Percentiles rank a stretch among this genome's conserved stretches.
These are phyloP conservation scores for Cadophora malorum DNA, from an alignment of 2,329 filamentous ascomycete species.

Conservation along the genomic window DNA sequence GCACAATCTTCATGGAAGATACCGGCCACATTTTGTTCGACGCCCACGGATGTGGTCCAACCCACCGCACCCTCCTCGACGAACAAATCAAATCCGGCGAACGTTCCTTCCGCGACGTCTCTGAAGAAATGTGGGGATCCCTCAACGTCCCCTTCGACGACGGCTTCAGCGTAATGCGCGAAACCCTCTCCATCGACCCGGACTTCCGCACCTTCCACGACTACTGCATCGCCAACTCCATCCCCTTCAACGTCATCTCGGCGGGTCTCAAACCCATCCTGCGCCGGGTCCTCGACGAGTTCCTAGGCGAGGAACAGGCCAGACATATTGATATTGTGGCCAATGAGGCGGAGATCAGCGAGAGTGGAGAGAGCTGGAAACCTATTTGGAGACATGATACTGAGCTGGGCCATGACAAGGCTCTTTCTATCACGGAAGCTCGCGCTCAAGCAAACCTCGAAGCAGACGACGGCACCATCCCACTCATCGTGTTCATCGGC, in stretches of 20 bases:
- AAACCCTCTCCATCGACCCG: constrained; percentile 66
- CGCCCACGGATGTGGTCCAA: constrained; percentile 65
- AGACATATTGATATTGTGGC: constrained; percentile 70
- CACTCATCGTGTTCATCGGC: constrained; percentile 72
- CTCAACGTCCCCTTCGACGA: constrained; percentile 71
- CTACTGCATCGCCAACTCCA: constrained; percentile 66
- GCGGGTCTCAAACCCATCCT: constrained; percentile 71
- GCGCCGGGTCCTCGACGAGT: constrained; percentile 65
- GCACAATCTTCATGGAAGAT: constrained; percentile 75
- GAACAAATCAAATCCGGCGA: constrained; percentile 69
- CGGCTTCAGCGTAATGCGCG: constrained; percentile 69
- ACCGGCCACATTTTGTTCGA: constrained; percentile 74
- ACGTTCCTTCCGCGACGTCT: constrained; percentile 72
- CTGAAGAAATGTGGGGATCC: constrained; percentile 74
- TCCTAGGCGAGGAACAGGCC: constrained; percentile 65
- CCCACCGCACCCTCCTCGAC: constrained; percentile 62
- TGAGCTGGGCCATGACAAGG: constrained; percentile 71
- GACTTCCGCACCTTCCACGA: constrained; percentile 69
- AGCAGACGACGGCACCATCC: constrained; percentile 65
- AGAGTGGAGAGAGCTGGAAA: constrained; percentile 66
- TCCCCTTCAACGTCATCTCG: constrained; percentile 74
- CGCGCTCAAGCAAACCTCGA: constrained; percentile 59
- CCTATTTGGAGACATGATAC: constrained; percentile 71
- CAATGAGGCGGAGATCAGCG: constrained; percentile 66
- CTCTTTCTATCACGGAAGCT: constrained; percentile 66